Base-by-base conservation (phyloP, 305 asterid species). In the Fraxinus nigra region DNA sequence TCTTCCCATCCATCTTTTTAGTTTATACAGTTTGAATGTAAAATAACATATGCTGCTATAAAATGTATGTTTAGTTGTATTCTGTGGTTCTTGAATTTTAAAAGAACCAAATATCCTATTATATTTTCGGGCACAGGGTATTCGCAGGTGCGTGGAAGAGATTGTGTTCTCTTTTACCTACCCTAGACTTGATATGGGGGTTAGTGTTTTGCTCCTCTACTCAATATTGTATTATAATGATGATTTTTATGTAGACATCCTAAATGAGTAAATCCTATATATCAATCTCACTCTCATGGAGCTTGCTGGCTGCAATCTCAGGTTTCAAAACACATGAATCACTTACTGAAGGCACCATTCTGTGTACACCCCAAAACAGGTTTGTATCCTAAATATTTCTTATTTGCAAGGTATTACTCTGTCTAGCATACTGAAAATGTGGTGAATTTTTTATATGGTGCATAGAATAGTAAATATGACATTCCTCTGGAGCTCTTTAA, bases 361-460 rank as follows among this genome's bases (percentile, higher is more conserved):
- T 96, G 98, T 79, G 67, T 96, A 82, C 99, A 93, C 89, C 99
- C 98, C 0, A 92, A 94, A 90, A 96, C 98, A 94, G 98, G 98
- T 92, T 75, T 72, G 30, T 72, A 9, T 63, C 74, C 30, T 38
- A 38, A 56, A 43, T 78, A 10, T 2, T 30, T 84, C 77, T 33
- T 82, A 74, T 81, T 56, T 79, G 82, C 77, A 40, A 2, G 22
- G 70, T 59, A 13, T 75, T 54, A 54, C 46, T 74, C 46, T 74
- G 56, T 51, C 79, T 61, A 69, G 72, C 59, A 73, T 74, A 26
- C n/a, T 59, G 63, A 77, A 56, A 76, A 46, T 56, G n/a, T 40
- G 74, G 37, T 7, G 37, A 32, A 22, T 63, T 48, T 54, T 40
- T 24, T 75, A 78, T 77, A 61, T 65, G 82, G 81, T 56, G 18